Base-by-base conservation (phyloP, 352 stramenopile genomes). In the Phytophthora podocarpi region DNA sequence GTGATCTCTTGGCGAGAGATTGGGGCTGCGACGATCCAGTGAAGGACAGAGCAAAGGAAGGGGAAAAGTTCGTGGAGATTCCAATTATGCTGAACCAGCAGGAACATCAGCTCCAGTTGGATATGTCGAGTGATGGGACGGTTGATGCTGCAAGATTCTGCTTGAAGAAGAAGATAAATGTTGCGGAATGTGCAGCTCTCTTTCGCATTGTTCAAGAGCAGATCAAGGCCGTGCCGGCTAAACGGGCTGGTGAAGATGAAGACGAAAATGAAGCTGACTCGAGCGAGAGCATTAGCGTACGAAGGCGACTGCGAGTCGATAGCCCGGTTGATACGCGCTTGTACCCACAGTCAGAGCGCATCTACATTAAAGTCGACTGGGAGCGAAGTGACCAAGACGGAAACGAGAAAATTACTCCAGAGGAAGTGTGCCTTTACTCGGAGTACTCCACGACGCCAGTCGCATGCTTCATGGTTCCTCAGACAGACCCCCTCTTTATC, bases 291-390 rank as follows among this genome's bases (percentile, higher is more conserved):
- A 40, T 12, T 10, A 20, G 5, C 3, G 23, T 37, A 12, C 40
- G 35, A 20, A 35, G 34, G 15, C 37, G 40, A 27, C 36, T 87
- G 0, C 53, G 59, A 7, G 32, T 91, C 3, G 53, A 49, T 5
- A 76, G 64, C 28, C 81, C 79, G 0, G 46, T 50, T 6, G 15
- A 43, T 1, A 40, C 59, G 0, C 52, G 64, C 13, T 27, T 81
- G 10, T 79, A 87, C 24, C 70, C 77, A 7, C 16, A 40, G 1
- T 72, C 68, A 1, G 62, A 85, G 26, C 70, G 77, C 0, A 27
- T 90, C 1, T 78, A 86, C 34, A 47, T 89, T 5, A 67, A 89
- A 45, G 23, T 79, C 49, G 51, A 67, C 15, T 77, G 70, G 59
- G 45, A 66, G 20, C 20, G 6, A 39, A 51, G 34, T 24, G n/a